phyloP scores from a whole-genome alignment of 148 eudicot species.

The Fagopyrum homotropicum region DNA sequence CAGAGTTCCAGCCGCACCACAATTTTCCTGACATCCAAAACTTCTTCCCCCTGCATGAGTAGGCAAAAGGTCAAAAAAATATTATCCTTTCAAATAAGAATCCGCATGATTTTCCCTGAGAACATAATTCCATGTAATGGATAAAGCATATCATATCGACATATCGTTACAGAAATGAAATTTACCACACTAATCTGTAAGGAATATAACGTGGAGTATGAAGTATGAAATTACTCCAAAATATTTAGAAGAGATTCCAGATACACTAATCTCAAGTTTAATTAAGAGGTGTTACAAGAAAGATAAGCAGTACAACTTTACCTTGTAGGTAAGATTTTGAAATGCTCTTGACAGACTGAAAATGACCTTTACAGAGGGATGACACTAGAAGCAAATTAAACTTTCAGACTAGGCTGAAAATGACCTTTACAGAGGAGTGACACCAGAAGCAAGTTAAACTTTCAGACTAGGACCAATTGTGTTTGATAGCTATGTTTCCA shows the following conservation, averaged over 20 bases:
- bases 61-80: not conserved
- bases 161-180: not conserved
- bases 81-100: not conserved
- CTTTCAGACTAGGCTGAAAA: not conserved
- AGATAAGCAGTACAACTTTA: not conserved
- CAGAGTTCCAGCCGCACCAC: constrained; percentile 97
- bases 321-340: not conserved
- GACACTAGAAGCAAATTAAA: too few relatives aligned
- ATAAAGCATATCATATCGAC: not conserved
- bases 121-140: not conserved
- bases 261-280: not conserved
- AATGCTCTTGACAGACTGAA: not conserved
- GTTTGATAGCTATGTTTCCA: not conserved
- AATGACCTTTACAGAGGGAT: too few relatives aligned
- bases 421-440: not conserved
- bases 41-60: constrained; percentile 82
- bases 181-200: not conserved
- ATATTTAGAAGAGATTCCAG: not conserved
- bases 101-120: not conserved
- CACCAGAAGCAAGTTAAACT: not conserved
- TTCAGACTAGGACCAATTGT: not conserved
- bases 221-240: not conserved
- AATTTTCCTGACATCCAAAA: constrained; percentile 73
- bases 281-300: not conserved
- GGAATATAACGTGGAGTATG: not conserved